A percentile compares a stretch with the other conserved stretches of the same genome.
phyloP scores from a whole-genome alignment of 2,329 filamentous ascomycete genomes.

The Allantophomopsis lycopodina region DNA sequence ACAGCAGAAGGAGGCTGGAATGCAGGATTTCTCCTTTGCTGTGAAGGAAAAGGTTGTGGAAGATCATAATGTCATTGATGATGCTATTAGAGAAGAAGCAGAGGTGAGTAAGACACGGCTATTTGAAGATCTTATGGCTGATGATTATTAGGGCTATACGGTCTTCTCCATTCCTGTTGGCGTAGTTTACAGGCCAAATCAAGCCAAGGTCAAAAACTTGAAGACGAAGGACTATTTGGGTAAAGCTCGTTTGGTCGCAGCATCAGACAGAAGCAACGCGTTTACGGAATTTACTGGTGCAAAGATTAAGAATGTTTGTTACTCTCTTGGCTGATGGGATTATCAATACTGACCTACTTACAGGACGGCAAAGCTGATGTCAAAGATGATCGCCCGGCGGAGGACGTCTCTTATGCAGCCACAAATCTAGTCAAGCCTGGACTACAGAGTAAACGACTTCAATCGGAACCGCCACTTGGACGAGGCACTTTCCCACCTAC shows the following conservation, averaged over 20 bases:
- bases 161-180: slow-evolving; percentile 97
- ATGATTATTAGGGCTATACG: slow-evolving; percentile 63
- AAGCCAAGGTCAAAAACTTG: slow-evolving; percentile 95
- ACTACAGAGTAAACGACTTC: slow-evolving; percentile 66
- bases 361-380: slow-evolving; percentile 37
- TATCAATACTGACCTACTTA: slow-evolving; percentile 4
- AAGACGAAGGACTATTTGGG: slow-evolving; percentile 97
- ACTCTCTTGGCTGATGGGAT: not conserved
- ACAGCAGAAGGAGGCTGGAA: slow-evolving; percentile 76
- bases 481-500: slow-evolving; percentile 91
- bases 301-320: slow-evolving; percentile 59
- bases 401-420: slow-evolving; percentile 82
- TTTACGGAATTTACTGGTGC: slow-evolving; percentile 72
- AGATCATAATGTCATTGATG: slow-evolving; percentile 95
- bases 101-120: slow-evolving; percentile 48
- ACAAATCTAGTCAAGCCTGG: slow-evolving; percentile 86
- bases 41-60: slow-evolving; percentile 93
- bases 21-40: slow-evolving; percentile 83
- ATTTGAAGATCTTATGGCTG: not conserved
- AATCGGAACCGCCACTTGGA: slow-evolving; percentile 68
- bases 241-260: slow-evolving; percentile 85
- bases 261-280: slow-evolving; percentile 66
- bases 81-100: slow-evolving; percentile 85
- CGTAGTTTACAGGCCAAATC: slow-evolving; percentile 88
- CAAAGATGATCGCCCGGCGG: slow-evolving; percentile 68